Evolutionary conservation across 2,329 filamentous ascomycete genomes (phyloP).

Genomic region (Penicillium hesseltinei): DNA sequence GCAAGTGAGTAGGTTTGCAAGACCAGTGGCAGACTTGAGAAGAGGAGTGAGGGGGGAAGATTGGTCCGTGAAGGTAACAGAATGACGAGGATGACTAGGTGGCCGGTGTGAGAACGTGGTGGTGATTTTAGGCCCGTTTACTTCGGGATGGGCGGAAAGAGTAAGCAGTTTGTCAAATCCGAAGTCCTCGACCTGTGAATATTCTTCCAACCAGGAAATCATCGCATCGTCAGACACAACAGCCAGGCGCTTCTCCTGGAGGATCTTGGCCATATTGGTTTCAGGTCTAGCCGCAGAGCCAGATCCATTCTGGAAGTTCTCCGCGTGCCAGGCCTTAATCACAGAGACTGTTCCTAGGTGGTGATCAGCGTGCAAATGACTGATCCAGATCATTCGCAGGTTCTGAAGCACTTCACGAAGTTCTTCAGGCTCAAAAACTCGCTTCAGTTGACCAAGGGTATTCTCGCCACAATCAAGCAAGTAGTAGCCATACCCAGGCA

Average conservation of each 20-base stretch:
- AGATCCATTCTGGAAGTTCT: constrained; percentile 46
- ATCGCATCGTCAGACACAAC: constrained; percentile 71
- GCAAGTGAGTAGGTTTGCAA: constrained; percentile 66
- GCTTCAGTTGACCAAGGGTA: constrained; percentile 80
- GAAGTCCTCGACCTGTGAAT: constrained; percentile 72
- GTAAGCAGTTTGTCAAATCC: constrained; percentile 61
- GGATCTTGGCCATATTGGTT: constrained; percentile 36
- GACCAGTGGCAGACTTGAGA: constrained; percentile 55
- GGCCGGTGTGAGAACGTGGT: constrained; percentile 33
- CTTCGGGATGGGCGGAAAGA: constrained; percentile 40
- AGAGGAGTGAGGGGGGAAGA: constrained; percentile 35
- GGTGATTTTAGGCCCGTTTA: constrained; percentile 17
- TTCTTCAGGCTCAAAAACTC: constrained; percentile 65
- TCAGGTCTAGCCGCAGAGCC: constrained; percentile 42
- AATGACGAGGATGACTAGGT: constrained; percentile 21
- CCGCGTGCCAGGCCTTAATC: constrained; percentile 75
- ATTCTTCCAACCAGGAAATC: constrained; percentile 75
- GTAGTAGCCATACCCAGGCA: constrained; percentile 84
- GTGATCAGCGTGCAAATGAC: constrained; percentile 93
- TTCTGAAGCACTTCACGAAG: constrained; percentile 71
- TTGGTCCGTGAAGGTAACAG: constrained; percentile 28
- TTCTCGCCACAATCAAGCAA: constrained; percentile 91
- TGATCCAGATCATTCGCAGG: constrained; percentile 84
- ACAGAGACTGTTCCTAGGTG: constrained; percentile 81
- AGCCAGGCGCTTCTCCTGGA: constrained; percentile 51